Evolutionary conservation across 352 stramenopile genomes (phyloP), one percentile per base, ranked within the genome.

Genomic region (Globisporangium middletonii): DNA sequence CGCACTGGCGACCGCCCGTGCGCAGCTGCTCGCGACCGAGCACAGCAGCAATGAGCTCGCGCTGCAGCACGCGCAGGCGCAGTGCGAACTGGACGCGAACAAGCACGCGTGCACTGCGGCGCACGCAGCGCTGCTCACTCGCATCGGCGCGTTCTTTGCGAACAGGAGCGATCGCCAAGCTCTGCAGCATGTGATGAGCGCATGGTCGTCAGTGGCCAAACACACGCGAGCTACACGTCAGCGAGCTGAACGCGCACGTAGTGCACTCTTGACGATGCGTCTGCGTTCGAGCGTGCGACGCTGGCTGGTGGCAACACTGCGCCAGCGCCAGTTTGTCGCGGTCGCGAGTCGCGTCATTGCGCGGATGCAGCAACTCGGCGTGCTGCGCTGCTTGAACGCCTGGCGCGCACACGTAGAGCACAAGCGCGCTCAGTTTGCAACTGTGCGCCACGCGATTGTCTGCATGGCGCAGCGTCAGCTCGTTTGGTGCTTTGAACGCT

Each of bases 331-430:
- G 0, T 60, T 52, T 26, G 13, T 19, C 3, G n/a, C 38, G 16
- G n/a, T 52, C n/a, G 19, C 45, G 12, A 28, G 16, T 11, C 50
- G 64, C 26, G 44, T 60, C 26, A 9, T 67, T 13, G 28, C 38
- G 9, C 50, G 50, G 7, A 74, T 86, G 69, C 64, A 59, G 13
- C 66, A 78, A 16, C 38, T 83, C 19, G 35, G 35, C 3, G 73
- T 71, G 30, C 47, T 73, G 0, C 71, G 62, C 9, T 86, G 75
- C 26, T 75, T 88, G n/a, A 69, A 73, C 48, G 77, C 71, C 19
- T 89, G 79, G 79, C 80, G 72, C 55, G 51, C 68, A 30, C 56
- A 52, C 23, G 30, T 52, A 0, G 42, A 41, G 0, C 16, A 49
- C 3, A 33, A 49, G n/a, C 72, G 67, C 19, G 33, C 61, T 15